Evolutionary conservation across 306 rosid genomes (phyloP).

Genomic region (Coriaria nepalensis): DNA sequence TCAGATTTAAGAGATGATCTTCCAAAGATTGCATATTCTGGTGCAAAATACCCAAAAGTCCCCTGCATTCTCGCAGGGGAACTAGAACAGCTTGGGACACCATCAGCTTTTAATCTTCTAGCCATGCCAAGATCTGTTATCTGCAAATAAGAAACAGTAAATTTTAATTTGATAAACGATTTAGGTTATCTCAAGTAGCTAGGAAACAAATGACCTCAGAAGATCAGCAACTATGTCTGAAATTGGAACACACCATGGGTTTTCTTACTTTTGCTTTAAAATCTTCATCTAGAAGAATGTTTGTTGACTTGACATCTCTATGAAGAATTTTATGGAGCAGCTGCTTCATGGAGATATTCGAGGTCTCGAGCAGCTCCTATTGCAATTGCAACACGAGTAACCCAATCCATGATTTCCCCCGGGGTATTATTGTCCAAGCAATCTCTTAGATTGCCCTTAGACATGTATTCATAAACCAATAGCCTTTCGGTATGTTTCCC

Average conservation of each 20-base stretch:
- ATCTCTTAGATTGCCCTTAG: constrained; percentile 81
- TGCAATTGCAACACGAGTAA: constrained; percentile 72
- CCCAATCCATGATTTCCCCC: constrained; percentile 55
- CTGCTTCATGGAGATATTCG: constrained; percentile 98
- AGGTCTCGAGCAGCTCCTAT: constrained; percentile 95
- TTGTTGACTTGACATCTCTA: constrained; percentile 89
- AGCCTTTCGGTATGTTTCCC: constrained; percentile 69
- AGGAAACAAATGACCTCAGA: too few relatives aligned
- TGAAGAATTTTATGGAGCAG: constrained; percentile 95
- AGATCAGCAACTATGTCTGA: too few relatives aligned
- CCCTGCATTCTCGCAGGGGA: constrained; percentile 95
- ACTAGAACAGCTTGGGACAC: constrained; percentile 54
- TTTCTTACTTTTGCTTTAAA: constrained; percentile 69
- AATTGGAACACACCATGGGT: neutral
- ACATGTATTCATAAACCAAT: constrained; percentile 71
- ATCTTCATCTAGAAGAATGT: constrained; percentile 82
- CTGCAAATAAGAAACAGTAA: constrained; percentile 27
- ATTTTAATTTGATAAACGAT: constrained; percentile 3
- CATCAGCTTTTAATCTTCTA: constrained; percentile 55
- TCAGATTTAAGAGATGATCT: constrained; percentile 84
- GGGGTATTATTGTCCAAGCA: constrained; percentile 44
- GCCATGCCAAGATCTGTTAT: constrained; percentile 99
- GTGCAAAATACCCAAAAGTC: constrained; percentile 99
- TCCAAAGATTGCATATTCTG: constrained; percentile 88
- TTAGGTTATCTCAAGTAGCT: neutral